Conservation (phyloP, 768 basidiomycete species). For the Suillus subaureus region DNA sequence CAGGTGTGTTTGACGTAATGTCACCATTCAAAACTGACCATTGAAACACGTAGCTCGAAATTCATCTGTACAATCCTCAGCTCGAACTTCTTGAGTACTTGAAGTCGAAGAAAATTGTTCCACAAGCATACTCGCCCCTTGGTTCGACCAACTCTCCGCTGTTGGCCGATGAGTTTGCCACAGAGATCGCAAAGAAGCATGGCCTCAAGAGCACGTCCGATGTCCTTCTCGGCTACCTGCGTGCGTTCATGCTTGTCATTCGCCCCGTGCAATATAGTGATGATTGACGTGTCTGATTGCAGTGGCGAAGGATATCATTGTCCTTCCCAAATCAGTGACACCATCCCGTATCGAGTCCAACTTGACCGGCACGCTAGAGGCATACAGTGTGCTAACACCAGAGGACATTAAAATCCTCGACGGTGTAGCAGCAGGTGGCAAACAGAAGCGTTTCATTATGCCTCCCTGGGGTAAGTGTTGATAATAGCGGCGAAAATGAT, state of each 20-base stretch:
- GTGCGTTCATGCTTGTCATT: constrained; percentile 37
- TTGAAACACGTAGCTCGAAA: constrained; percentile 54
- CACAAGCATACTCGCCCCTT: constrained; percentile 83
- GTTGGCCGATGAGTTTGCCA: constrained; percentile 60
- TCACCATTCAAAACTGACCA: neutral
- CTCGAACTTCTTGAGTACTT: constrained; percentile 66
- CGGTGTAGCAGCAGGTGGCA: constrained; percentile 55
- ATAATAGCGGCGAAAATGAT: constrained; percentile 3
- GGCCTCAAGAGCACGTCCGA: constrained; percentile 51
- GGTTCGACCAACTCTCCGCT: constrained; percentile 71
- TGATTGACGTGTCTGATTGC: constrained; percentile 11
- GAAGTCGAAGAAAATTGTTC: constrained; percentile 63
- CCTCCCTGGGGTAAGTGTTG: constrained; percentile 67
- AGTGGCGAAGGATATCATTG: constrained; percentile 67
- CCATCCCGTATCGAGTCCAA: constrained; percentile 66
- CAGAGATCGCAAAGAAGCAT: constrained; percentile 61
- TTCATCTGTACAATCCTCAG: constrained; percentile 77
- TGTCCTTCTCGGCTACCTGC: constrained; percentile 62
- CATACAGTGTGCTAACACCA: constrained; percentile 45
- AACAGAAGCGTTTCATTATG: constrained; percentile 69
- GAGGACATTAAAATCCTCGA: constrained; percentile 61
- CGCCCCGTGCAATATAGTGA: constrained; percentile 7
- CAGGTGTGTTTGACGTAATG: constrained; percentile 47
- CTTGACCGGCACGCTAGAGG: constrained; percentile 51
- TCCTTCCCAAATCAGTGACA: constrained; percentile 80